Evolutionary conservation across 768 basidiomycete species (phyloP).

Genomic region (Boletus rubroflammeus): DNA sequence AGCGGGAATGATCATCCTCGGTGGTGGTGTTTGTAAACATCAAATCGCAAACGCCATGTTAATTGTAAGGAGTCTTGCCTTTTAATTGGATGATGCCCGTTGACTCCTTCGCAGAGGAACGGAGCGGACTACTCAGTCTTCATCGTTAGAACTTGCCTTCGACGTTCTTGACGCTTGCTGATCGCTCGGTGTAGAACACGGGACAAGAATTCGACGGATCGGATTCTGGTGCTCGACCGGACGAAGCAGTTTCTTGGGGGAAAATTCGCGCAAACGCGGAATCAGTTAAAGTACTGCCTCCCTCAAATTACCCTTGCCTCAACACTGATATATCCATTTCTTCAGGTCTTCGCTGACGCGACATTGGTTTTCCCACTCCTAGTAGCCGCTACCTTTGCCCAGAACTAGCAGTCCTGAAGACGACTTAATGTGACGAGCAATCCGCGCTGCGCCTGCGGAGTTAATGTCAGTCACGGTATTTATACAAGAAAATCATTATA

Average conservation of each 20-base stretch:
- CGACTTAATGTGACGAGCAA: neutral
- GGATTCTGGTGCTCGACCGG: constrained; percentile 93
- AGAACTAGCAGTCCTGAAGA: constrained; percentile 26
- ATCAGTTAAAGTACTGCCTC: constrained; percentile 63
- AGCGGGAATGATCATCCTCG: constrained; percentile 97
- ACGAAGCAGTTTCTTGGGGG: constrained; percentile 98
- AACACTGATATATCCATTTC: constrained; percentile 2
- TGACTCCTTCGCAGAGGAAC: constrained; percentile 62
- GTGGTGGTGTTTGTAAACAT: constrained; percentile 98
- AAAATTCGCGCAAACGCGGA: constrained; percentile 89
- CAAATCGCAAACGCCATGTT: constrained; percentile 99
- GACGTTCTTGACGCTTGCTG: neutral
- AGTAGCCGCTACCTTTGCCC: constrained; percentile 91
- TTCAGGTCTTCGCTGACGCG: constrained; percentile 86
- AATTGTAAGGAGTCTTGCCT: constrained; percentile 56
- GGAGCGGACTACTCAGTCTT: constrained; percentile 97
- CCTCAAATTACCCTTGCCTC: neutral
- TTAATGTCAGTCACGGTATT: neutral
- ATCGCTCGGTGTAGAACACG: constrained; percentile 62
- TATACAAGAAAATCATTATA: constrained; percentile 3
- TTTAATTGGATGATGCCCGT: neutral
- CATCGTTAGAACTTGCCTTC: constrained; percentile 53
- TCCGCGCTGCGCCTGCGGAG: neutral
- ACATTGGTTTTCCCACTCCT: constrained; percentile 94
- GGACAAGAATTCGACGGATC: constrained; percentile 99